Base-by-base conservation (phyloP, 73 alveolate genomes). In the Paramecium biaurelia region DNA sequence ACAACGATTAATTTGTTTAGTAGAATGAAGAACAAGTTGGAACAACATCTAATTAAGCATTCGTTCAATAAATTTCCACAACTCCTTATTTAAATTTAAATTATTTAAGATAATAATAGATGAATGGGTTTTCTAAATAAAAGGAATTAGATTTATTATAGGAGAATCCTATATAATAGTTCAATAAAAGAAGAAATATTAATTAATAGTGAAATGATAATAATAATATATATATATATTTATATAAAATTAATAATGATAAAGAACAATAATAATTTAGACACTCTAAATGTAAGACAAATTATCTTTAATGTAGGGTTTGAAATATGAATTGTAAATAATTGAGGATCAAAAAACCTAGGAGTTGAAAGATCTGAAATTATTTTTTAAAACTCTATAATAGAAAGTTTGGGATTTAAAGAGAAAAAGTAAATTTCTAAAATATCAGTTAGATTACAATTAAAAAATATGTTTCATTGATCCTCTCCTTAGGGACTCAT, bases 401-500 rank as follows among this genome's bases (percentile, higher is more conserved):
- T 63, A 63, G 84, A 63, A 63, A 63, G 84, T 63, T 12, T 63
- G 84, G 84, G 84, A 63, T 63, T 63, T 30, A 32, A 63, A 63
- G 21, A 63, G 49, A 30, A 63, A 11, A 63, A 63, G 84, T 63
- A 63, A 12, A 12, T 30, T 4, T 63, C 34, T 14, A 30, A 24
- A 12, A 6, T 63, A 30, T 58, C 45, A 32, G 3, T 30, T 32
- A 63, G 84, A 63, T 63, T 63, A 63, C 45, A 63, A 63, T 63
- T 26, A 26, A 63, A 63, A 63, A 63, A 63, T 63, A 63, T 63
- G 84, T 63, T 63, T 63, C 84, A 63, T 63, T 63, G 84, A 63
- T 63, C 84, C 84, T 30, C 84, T 63, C 84, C 84, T 63, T 7
- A 63, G 84, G 84, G 84, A 63, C 84, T 63, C 84, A 63, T 63